phyloP scores from a whole-genome alignment of 495 filamentous ascomycete genomes.

The Chaetomium cochliodes region DNA sequence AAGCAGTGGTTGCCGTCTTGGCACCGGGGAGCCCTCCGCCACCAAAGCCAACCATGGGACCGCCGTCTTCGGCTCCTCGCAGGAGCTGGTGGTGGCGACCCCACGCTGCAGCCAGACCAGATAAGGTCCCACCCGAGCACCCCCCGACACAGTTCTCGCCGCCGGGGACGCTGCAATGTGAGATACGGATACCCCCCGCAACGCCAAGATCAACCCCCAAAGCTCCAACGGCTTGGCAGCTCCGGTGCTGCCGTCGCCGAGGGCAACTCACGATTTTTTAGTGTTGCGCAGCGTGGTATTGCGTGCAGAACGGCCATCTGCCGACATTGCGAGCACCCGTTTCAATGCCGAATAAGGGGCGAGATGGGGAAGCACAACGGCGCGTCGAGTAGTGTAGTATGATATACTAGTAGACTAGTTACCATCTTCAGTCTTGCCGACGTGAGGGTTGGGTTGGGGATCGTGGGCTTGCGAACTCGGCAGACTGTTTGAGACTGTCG shows the following conservation, averaged over 20 bases:
- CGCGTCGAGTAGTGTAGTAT: background rate
- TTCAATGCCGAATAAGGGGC: conserved; percentile 8
- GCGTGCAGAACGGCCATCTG: conserved; percentile 7
- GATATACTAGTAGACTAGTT: too few relatives aligned
- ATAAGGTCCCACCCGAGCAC: background rate
- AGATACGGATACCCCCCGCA: background rate
- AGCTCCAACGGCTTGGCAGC: background rate
- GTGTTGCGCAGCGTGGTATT: conserved; percentile 10
- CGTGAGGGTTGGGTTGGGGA: background rate
- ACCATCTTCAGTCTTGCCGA: background rate
- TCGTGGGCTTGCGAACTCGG: background rate
- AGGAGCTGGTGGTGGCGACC: conserved; percentile 7
- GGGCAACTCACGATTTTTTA: conserved; percentile 1
- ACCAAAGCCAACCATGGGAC: background rate
- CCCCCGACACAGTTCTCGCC: background rate
- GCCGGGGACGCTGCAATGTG: too few relatives aligned
- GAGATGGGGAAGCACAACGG: background rate
- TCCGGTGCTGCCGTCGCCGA: background rate
- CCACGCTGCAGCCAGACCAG: conserved; percentile 21
- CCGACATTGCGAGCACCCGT: conserved; percentile 19
- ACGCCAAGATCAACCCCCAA: background rate
- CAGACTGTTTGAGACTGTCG: background rate
- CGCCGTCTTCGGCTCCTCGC: background rate
- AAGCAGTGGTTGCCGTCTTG: conserved; percentile 18
- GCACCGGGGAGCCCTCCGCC: conserved; percentile 14